Conservation (phyloP, 1,284 basidiomycete species). For the Farysia itapuensis region DNA sequence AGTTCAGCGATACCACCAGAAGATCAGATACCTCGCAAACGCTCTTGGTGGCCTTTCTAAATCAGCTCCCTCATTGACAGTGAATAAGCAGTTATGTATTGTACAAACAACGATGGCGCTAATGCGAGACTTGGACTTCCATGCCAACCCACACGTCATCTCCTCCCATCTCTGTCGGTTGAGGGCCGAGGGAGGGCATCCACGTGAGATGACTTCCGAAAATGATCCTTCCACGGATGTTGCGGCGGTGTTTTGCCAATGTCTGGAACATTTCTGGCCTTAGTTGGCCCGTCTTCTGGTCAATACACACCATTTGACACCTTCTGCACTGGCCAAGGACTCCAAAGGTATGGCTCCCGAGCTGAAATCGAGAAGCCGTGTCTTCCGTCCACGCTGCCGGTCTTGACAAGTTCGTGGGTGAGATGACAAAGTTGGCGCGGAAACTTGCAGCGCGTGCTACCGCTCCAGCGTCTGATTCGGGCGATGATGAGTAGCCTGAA, state of each 20-base stretch:
- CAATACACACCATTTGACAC: slow-evolving; percentile 44
- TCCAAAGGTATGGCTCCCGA: slow-evolving; percentile 28
- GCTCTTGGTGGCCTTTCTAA: no score
- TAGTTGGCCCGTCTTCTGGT: slow-evolving; percentile 27
- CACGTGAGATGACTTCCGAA: slow-evolving; percentile 30
- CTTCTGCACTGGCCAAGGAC: slow-evolving; percentile 35
- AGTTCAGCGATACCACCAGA: no score
- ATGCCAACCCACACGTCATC: slow-evolving; percentile 26
- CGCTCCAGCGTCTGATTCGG: slow-evolving; percentile 2
- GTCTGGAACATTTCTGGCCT: slow-evolving; percentile 30
- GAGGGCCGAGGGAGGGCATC: slow-evolving; percentile 9
- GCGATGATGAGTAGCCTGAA: slow-evolving; percentile 22
- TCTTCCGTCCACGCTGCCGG: slow-evolving; percentile 19
- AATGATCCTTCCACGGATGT: slow-evolving; percentile 22
- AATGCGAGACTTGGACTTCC: slow-evolving; percentile 7
- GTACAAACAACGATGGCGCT: not conserved
- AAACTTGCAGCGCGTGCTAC: slow-evolving; percentile 19
- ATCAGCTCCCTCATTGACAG: no score
- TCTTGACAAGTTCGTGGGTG: not conserved
- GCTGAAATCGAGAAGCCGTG: slow-evolving; percentile 6
- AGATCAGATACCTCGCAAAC: not conserved
- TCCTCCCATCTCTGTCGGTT: not conserved
- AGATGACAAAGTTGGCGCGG: slow-evolving; percentile 40
- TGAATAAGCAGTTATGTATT: not conserved
- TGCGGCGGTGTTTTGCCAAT: slow-evolving; percentile 23